phyloP scores from a whole-genome alignment of 192 early-diverging fungal species.

The Gaertneriomyces semiglobifer region DNA sequence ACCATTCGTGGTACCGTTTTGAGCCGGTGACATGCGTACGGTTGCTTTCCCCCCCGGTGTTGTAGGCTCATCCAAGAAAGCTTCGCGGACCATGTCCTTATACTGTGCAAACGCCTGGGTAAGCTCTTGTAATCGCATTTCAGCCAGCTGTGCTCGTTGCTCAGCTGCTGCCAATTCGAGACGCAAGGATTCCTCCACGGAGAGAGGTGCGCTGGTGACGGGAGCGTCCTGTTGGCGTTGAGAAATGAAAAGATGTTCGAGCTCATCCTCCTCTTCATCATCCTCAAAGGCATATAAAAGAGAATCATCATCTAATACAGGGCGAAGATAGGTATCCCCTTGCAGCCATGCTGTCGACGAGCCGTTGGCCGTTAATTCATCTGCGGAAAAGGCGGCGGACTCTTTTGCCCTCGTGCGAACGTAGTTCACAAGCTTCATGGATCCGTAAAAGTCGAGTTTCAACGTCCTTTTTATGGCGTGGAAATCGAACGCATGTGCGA shows the following conservation, averaged over 20 bases:
- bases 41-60: background rate
- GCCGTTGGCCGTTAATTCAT: conserved; percentile 3
- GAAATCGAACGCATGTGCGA: conserved; percentile 38
- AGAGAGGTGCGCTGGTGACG: background rate
- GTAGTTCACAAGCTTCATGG: conserved; percentile 82
- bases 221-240: conserved; percentile 4
- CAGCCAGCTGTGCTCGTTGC: conserved; percentile 30
- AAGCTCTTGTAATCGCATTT: conserved; percentile 34
- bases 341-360: conserved; percentile 25
- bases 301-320: conserved; percentile 52
- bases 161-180: conserved; percentile 16
- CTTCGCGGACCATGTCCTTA: conserved; percentile 42
- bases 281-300: conserved; percentile 53
- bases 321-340: conserved; percentile 43
- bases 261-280: conserved; percentile 37
- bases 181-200: conserved; percentile 8
- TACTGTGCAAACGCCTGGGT: conserved; percentile 40
- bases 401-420: conserved; percentile 42
- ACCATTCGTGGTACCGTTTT: conserved; percentile 14
- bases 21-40: background rate
- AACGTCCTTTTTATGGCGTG: conserved; percentile 7
- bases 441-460: conserved; percentile 80
- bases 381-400: conserved; percentile 8
- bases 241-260: too few relatives aligned
- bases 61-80: conserved; percentile 39